Conservation (phyloP, 2,329 filamentous ascomycete species). For the Sarocladium kiliense region DNA sequence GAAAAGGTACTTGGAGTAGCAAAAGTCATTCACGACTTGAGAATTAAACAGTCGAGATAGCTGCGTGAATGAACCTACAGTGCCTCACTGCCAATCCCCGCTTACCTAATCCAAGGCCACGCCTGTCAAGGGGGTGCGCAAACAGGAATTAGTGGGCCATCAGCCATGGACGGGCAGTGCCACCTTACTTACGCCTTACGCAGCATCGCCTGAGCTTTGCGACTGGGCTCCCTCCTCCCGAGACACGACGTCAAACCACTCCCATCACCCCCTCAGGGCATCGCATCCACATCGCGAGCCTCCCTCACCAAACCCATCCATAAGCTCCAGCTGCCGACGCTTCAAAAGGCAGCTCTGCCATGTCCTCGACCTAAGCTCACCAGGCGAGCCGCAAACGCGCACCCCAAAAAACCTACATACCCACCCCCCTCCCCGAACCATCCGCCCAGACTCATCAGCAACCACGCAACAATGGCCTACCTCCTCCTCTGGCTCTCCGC, state of each 20-base stretch:
- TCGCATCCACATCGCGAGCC: neutral
- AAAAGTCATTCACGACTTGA: too few species aligned
- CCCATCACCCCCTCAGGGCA: neutral
- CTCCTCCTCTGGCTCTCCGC: constrained; percentile 74
- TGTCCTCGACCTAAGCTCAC: neutral
- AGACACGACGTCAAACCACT: neutral
- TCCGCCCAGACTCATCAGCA: constrained; percentile 3
- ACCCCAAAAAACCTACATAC: neutral
- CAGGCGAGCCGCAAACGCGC: neutral
- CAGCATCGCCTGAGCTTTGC: neutral
- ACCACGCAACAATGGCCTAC: constrained; percentile 59
- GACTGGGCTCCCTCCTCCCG: neutral
- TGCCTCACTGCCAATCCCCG: too few species aligned
- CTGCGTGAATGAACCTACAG: too few species aligned
- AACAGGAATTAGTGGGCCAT: neutral
- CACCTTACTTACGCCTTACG: neutral
- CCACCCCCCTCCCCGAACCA: constrained; percentile 1
- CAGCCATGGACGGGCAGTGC: neutral
- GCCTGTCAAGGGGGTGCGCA: too few species aligned
- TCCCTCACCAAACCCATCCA: neutral
- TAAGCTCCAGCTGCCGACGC: neutral
- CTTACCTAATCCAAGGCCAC: too few species aligned
- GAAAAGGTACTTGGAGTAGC: too few species aligned
- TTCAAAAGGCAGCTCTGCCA: neutral
- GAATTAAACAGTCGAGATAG: too few species aligned